These are phyloP conservation scores for Tagetes erecta DNA, from an alignment of 129 eudicot genomes.

Conservation along the genomic window DNA sequence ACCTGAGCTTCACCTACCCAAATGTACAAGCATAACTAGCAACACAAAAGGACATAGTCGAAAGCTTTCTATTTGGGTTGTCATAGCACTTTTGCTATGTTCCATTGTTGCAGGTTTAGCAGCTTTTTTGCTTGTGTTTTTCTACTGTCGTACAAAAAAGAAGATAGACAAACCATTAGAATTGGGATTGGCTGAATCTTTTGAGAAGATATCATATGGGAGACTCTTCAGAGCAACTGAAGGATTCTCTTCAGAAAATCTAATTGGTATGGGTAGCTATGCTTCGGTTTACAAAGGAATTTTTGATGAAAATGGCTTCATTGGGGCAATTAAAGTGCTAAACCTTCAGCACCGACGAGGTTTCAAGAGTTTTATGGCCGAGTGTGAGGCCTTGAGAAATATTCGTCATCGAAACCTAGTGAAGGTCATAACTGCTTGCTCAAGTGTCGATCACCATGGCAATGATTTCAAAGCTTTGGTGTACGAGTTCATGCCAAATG, in stretches of 20 bases:
- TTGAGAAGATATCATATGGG: conserved; percentile 32
- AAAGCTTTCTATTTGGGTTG: not conserved
- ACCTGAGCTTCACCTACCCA: conserved; percentile 12
- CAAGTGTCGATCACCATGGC: conserved; percentile 39
- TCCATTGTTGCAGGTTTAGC: conserved; percentile 8
- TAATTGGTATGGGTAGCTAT: conserved; percentile 41
- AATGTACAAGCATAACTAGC: conserved; percentile 13
- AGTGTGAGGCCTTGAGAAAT: conserved; percentile 38
- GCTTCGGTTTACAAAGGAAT: conserved; percentile 39
- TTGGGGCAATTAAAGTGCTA: conserved; percentile 40
- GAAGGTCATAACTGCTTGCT: conserved; percentile 41
- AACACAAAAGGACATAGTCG: not conserved
- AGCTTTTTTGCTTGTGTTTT: not conserved
- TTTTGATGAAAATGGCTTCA: conserved; percentile 14
- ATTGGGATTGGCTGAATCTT: not conserved
- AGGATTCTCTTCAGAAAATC: conserved; percentile 34
- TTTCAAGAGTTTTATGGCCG: conserved; percentile 36
- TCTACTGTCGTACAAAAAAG: not conserved
- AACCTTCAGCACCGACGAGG: conserved; percentile 34
- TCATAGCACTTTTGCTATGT: conserved; percentile 13
- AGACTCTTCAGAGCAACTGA: conserved; percentile 31
- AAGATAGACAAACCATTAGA: conserved; percentile 14
- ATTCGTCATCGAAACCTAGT: conserved; percentile 42
- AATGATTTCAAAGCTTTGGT: conserved; percentile 43
- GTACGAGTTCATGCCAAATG: conserved; percentile 42